Evolutionary conservation across 225 moss, liverwort and hornwort species (phyloP).

Genomic region (Bryoerythrophyllum caledonicum): DNA sequence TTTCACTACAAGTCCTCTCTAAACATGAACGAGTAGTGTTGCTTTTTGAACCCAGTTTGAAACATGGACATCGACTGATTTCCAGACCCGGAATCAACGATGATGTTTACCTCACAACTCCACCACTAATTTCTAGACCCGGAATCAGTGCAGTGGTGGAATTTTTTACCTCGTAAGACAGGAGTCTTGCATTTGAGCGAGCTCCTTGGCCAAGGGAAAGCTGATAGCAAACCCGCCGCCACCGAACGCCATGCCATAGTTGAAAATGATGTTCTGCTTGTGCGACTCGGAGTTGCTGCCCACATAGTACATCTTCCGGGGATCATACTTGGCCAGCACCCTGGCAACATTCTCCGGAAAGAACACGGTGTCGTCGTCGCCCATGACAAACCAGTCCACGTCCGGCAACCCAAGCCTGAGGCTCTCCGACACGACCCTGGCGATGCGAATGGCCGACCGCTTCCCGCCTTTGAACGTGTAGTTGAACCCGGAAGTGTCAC

Average conservation of each 20-base stretch:
- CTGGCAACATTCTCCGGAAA: conserved; percentile 47
- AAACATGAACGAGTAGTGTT: too few species aligned
- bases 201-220: conserved; percentile 28
- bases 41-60: too few species aligned
- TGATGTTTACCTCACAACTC: not conserved
- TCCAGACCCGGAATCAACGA: not conserved
- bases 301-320: conserved; percentile 28
- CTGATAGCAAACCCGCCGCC: conserved; percentile 37
- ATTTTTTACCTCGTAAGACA: conserved; percentile 21
- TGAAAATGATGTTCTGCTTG: conserved; percentile 15
- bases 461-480: conserved; percentile 25
- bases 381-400: conserved; percentile 70
- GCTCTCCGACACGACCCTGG: conserved; percentile 47
- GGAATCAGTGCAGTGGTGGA: too few species aligned
- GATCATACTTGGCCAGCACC: conserved; percentile 49
- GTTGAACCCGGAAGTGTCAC: conserved; percentile 29
- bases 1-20: too few species aligned
- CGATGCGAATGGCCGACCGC: conserved; percentile 39
- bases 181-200: conserved; percentile 23
- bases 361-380: conserved; percentile 62
- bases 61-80: not conserved
- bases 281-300: conserved; percentile 38
- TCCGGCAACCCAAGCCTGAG: conserved; percentile 37
- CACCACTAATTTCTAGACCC: too few species aligned
- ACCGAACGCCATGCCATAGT: conserved; percentile 33